phyloP scores from a whole-genome alignment of 192 early-diverging fungal genomes.

The Neocallimastix lanati region DNA sequence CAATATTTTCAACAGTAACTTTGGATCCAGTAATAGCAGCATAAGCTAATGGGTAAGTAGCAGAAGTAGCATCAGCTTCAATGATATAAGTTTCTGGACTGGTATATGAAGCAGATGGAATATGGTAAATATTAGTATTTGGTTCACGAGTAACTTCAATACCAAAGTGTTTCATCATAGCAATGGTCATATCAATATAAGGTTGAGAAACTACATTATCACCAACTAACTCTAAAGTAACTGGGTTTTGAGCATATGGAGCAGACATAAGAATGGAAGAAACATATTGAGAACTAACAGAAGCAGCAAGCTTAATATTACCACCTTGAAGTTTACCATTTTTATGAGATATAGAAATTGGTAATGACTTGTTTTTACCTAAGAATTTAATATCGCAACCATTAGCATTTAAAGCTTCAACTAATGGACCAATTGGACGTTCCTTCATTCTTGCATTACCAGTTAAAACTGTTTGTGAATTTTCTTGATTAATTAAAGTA shows the following conservation, averaged over 20 bases:
- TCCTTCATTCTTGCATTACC: constrained; percentile 97
- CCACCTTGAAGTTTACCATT: constrained; percentile 63
- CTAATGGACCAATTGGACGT: constrained; percentile 77
- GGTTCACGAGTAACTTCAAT: constrained; percentile 49
- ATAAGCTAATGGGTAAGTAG: constrained; percentile 91
- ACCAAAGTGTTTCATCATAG: constrained; percentile 91
- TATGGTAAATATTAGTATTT: constrained; percentile 58
- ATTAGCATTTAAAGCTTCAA: constrained; percentile 65
- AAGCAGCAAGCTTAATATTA: constrained; percentile 70
- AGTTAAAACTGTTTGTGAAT: constrained; percentile 46
- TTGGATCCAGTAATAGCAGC: constrained; percentile 84
- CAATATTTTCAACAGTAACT: constrained; percentile 84
- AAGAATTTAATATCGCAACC: constrained; percentile 58
- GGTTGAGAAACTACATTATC: constrained; percentile 91
- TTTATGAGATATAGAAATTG: constrained; percentile 60
- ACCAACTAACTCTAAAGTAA: constrained; percentile 67
- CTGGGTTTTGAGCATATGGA: constrained; percentile 66
- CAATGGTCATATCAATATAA: constrained; percentile 98
- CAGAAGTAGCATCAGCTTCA: constrained; percentile 90
- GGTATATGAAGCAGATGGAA: constrained; percentile 56
- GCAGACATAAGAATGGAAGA: constrained; percentile 90
- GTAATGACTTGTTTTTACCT: constrained; percentile 68
- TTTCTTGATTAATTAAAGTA: constrained; percentile 21
- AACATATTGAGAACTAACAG: constrained; percentile 93
- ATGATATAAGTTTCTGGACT: constrained; percentile 74